phyloP scores from a whole-genome alignment of 1,284 basidiomycete genomes.

The Apiotrichum sp. region DNA sequence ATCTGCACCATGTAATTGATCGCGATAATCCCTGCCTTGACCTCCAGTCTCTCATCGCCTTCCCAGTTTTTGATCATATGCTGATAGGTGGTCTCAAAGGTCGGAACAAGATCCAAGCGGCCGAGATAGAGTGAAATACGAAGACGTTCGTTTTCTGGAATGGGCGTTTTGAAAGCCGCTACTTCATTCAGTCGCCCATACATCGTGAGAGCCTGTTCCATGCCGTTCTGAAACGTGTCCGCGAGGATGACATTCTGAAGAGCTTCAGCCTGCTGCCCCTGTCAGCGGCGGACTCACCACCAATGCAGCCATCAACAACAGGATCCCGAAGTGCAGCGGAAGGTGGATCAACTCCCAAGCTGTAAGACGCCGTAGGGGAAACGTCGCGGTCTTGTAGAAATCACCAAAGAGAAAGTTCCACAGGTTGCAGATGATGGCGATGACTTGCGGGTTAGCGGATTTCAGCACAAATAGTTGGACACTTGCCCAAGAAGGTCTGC shows the following conservation, averaged over 20 bases:
- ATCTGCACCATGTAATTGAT: too few species aligned
- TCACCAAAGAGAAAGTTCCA: conserved; percentile 26
- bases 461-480: too few species aligned
- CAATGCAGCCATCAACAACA: too few species aligned
- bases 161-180: not conserved
- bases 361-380: conserved; percentile 6
- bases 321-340: too few species aligned
- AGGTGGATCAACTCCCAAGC: conserved; percentile 17
- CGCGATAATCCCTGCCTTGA: too few species aligned
- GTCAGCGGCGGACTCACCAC: not conserved
- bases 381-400: conserved; percentile 13
- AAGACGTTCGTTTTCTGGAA: not conserved
- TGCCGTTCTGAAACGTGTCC: not conserved
- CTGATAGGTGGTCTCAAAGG: not conserved
- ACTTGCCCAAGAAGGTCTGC: conserved; percentile 17
- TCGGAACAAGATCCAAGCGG: not conserved
- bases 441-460: not conserved
- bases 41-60: too few species aligned
- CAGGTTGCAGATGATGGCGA: conserved; percentile 24
- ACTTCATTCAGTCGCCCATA: not conserved
- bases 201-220: not conserved
- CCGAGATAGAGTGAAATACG: not conserved
- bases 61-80: too few species aligned
- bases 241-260: not conserved
- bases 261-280: too few species aligned